Percentiles rank a stretch among this genome's conserved stretches.
These are phyloP conservation scores for Lasiodiplodia sp. DNA, from an alignment of 2,329 filamentous ascomycete species.

Conservation along the genomic window DNA sequence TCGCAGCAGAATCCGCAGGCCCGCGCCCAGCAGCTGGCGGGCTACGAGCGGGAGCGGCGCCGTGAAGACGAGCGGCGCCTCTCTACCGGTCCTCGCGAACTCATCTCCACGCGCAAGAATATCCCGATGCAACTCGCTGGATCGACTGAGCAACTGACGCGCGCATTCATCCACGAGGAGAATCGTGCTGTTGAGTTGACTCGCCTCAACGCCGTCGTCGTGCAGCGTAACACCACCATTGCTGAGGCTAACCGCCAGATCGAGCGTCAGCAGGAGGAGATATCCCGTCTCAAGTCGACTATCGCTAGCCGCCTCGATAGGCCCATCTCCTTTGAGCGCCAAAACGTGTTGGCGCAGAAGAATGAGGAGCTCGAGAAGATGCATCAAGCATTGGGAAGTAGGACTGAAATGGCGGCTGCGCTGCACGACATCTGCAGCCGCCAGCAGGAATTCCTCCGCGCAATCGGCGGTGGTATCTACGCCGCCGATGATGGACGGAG, in stretches of 20 bases:
- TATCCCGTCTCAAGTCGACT: neutral
- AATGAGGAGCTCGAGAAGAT: slow-evolving; percentile 32
- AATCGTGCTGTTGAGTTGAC: slow-evolving; percentile 5
- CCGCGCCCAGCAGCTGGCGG: neutral
- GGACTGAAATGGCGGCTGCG: slow-evolving; percentile 8
- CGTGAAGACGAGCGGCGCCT: slow-evolving; percentile 2
- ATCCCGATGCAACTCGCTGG: neutral
- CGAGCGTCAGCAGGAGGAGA: neutral
- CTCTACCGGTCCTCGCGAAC: neutral
- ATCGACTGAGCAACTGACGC: neutral
- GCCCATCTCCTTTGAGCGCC: neutral
- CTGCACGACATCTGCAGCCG: slow-evolving; percentile 6
- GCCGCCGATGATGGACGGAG: neutral
- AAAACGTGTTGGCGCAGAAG: slow-evolving; percentile 34
- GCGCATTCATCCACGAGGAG: neutral
- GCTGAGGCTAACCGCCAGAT: neutral
- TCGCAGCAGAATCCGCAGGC: neutral
- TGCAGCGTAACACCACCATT: slow-evolving; percentile 16
- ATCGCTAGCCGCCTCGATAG: neutral
- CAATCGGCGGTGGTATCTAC: neutral
- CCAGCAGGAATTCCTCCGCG: neutral
- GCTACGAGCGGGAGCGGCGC: neutral
- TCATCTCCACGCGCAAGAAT: neutral
- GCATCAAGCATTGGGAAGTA: neutral
- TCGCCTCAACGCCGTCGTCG: slow-evolving; percentile 3